Evolutionary conservation across 139 green algal species (phyloP).

Genomic region (Coccomyxa sp.): DNA sequence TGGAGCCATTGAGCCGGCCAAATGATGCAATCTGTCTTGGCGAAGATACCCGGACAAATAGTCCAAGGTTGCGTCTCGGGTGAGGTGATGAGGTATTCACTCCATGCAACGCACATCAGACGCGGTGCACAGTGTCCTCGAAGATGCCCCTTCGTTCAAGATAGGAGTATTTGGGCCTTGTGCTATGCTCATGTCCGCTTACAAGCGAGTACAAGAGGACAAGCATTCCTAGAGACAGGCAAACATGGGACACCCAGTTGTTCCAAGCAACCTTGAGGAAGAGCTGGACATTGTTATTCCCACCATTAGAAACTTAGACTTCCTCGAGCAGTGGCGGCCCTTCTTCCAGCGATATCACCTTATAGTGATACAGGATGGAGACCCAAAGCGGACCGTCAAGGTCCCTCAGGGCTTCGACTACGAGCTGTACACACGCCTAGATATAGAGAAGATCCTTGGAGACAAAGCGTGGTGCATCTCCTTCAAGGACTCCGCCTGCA

Average conservation of each 20-base stretch:
- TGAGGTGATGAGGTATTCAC: not conserved
- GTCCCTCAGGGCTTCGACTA: constrained; percentile 89
- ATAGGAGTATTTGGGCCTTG: too few species aligned
- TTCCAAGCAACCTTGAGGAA: constrained; percentile 16
- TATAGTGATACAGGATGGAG: constrained; percentile 91
- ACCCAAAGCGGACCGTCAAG: constrained; percentile 69
- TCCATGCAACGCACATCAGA: not conserved
- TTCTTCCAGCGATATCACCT: constrained; percentile 91
- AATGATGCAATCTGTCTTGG: too few species aligned
- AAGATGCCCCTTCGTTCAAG: too few species aligned
- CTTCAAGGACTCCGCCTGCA: constrained; percentile 93
- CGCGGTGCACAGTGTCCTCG: not conserved
- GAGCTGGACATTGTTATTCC: constrained; percentile 86
- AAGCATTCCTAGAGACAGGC: too few species aligned
- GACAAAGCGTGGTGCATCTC: constrained; percentile 93
- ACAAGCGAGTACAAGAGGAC: too few species aligned
- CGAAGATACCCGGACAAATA: too few species aligned
- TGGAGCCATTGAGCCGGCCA: too few species aligned
- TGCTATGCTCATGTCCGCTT: too few species aligned
- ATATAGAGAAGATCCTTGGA: constrained; percentile 94
- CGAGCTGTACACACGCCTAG: constrained; percentile 90
- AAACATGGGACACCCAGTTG: not conserved
- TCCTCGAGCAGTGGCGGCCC: constrained; percentile 81
- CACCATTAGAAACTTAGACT: constrained; percentile 83
- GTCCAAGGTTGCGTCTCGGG: not conserved